A percentile compares a stretch with the other conserved stretches of the same genome.
Conservation (phyloP, 108 stramenopile genomes). For the Chaetoceros tenuissimus region DNA sequence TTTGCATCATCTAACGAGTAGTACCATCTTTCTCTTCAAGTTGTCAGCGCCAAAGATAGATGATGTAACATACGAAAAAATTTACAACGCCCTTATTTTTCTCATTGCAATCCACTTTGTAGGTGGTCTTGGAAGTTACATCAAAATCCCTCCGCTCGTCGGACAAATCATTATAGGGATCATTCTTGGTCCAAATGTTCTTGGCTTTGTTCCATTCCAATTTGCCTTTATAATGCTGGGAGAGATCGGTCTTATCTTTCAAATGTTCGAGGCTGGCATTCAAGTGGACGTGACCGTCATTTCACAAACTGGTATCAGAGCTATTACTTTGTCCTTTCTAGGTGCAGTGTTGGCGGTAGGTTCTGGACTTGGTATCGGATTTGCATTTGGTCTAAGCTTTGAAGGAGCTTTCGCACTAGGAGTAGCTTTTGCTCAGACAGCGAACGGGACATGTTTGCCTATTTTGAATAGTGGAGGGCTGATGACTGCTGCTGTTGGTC, state of each 20-base stretch:
- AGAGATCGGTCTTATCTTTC: constrained; percentile 27
- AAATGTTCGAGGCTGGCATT: constrained; percentile 46
- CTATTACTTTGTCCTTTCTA: constrained; percentile 33
- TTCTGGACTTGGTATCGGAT: constrained; percentile 27
- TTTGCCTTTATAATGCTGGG: constrained; percentile 27
- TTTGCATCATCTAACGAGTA: too few species aligned
- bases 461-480: constrained; percentile 34
- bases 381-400: constrained; percentile 9
- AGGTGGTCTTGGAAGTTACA: too few species aligned
- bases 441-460: constrained; percentile 41
- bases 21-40: too few species aligned
- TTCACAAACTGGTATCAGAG: constrained; percentile 28
- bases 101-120: too few species aligned
- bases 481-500: constrained; percentile 43
- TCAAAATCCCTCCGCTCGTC: constrained; percentile 29
- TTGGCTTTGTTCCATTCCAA: constrained; percentile 33
- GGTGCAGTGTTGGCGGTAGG: constrained; percentile 43
- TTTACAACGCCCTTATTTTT: too few species aligned
- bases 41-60: too few species aligned
- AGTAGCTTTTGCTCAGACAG: constrained; percentile 45
- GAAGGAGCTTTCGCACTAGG: constrained; percentile 41
- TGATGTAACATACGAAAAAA: too few species aligned
- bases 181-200: constrained; percentile 33
- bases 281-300: constrained; percentile 50
- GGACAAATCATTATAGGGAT: constrained; percentile 48